phyloP scores from a whole-genome alignment of 2,329 filamentous ascomycete genomes.

The Trichoderma sp. region DNA sequence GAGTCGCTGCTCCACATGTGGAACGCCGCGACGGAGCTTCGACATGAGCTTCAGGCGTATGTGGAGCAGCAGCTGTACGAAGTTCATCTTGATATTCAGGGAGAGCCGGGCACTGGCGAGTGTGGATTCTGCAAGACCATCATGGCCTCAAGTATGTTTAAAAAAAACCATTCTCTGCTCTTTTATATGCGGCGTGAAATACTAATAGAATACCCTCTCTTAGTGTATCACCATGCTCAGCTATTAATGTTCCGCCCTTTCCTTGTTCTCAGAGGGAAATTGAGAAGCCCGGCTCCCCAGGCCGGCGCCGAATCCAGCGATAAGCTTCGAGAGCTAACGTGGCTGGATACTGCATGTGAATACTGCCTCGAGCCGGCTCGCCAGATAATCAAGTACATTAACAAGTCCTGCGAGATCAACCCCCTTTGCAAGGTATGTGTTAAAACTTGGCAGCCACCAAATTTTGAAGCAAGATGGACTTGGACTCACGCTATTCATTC shows the following conservation, averaged over 20 bases:
- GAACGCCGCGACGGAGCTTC: constrained; percentile 21
- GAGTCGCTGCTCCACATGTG: constrained; percentile 24
- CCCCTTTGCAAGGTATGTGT: constrained; percentile 8
- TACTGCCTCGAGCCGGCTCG: constrained; percentile 21
- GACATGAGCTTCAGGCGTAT: constrained; percentile 14
- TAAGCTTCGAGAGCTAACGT: constrained; percentile 19
- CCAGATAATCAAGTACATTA: constrained; percentile 19
- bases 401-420: constrained; percentile 23
- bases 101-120: constrained; percentile 13
- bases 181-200: not conserved
- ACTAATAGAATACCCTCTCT: not conserved
- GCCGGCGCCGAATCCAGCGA: constrained; percentile 7
- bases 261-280: constrained; percentile 9
- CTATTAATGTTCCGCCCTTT: constrained; percentile 23
- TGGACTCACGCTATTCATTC: not conserved
- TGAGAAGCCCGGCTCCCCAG: constrained; percentile 1
- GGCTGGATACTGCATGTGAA: constrained; percentile 21
- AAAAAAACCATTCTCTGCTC: not conserved
- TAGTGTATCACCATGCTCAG: constrained; percentile 21
- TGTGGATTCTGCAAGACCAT: constrained; percentile 25
- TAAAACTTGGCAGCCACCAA: not conserved
- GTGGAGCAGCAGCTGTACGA: constrained; percentile 10
- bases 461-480: not conserved
- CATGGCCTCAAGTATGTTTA: constrained; percentile 2
- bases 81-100: constrained; percentile 4